Evolutionary conservation across 352 stramenopile genomes (phyloP).

Genomic region (Phytopythium vexans): DNA sequence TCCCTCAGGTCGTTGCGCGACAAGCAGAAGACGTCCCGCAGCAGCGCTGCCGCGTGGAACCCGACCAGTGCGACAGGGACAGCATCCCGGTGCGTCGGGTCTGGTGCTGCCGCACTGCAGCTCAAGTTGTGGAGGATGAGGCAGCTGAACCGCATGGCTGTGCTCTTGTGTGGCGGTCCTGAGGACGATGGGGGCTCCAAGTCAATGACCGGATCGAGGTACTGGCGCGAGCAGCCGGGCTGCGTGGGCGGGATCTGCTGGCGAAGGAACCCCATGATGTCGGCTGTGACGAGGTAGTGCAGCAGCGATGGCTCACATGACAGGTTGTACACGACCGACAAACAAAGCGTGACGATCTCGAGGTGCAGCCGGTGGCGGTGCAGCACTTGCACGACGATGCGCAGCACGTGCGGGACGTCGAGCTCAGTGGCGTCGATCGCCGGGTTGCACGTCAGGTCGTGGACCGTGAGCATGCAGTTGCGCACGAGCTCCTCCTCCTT

Average conservation of each 20-base stretch:
- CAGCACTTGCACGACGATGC: slow-evolving; percentile 65
- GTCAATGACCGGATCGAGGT: not conserved
- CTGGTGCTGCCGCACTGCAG: slow-evolving; percentile 20
- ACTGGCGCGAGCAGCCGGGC: not conserved
- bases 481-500: slow-evolving; percentile 65
- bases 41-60: slow-evolving; percentile 31
- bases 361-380: slow-evolving; percentile 36
- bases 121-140: slow-evolving; percentile 78
- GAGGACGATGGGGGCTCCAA: not conserved
- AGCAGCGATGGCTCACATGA: slow-evolving; percentile 54
- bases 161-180: not conserved
- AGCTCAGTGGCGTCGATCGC: slow-evolving; percentile 50
- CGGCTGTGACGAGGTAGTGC: slow-evolving; percentile 38
- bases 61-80: slow-evolving; percentile 51
- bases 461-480: slow-evolving; percentile 76
- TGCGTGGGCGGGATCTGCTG: slow-evolving; percentile 24
- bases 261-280: slow-evolving; percentile 59
- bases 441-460: slow-evolving; percentile 62
- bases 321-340: slow-evolving; percentile 75
- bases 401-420: slow-evolving; percentile 58
- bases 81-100: slow-evolving; percentile 7
- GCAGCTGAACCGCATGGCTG: slow-evolving; percentile 47
- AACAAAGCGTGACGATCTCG: slow-evolving; percentile 61
- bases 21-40: slow-evolving; percentile 51
- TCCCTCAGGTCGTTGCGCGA: slow-evolving; percentile 47